phyloP scores from a whole-genome alignment of 306 rosid species.

The Begonia peltatifolia region DNA sequence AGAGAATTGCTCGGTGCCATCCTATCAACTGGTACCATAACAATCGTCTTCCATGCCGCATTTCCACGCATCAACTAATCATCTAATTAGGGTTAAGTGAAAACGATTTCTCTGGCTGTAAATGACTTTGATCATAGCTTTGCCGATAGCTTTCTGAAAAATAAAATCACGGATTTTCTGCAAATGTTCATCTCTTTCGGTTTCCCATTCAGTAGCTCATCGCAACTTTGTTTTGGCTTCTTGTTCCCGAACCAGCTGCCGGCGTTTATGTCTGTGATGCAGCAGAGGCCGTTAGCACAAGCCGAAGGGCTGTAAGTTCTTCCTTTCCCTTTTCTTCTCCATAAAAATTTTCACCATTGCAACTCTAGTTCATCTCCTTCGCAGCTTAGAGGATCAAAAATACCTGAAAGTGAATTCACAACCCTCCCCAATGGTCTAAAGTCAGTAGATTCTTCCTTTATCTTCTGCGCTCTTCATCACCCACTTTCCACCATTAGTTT shows the following conservation, averaged over 20 bases:
- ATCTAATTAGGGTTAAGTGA: background rate
- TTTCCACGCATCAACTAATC: background rate
- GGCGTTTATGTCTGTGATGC: slow-evolving; percentile 22
- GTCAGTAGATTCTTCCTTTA: slow-evolving; percentile 32
- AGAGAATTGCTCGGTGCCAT: slow-evolving; percentile 51
- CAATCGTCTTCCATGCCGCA: background rate
- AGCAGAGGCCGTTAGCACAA: slow-evolving; percentile 49
- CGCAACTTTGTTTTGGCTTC: background rate
- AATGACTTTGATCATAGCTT: background rate
- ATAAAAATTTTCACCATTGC: background rate
- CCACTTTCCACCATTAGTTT: background rate
- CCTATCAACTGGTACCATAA: slow-evolving; percentile 50
- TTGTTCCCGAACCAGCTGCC: slow-evolving; percentile 22
- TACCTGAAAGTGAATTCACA: slow-evolving; percentile 82
- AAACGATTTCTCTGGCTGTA: background rate
- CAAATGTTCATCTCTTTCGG: background rate
- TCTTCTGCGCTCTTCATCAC: slow-evolving; percentile 5
- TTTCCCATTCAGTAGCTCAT: background rate
- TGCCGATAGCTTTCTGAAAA: background rate
- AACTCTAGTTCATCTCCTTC: slow-evolving; percentile 7
- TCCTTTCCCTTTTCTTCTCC: background rate
- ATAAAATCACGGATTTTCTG: background rate
- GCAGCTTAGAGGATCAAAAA: slow-evolving; percentile 59
- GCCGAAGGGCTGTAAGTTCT: slow-evolving; percentile 49
- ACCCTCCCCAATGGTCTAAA: slow-evolving; percentile 81